A percentile compares a stretch with the other conserved stretches of the same genome.
Conservation (phyloP, 2,329 filamentous ascomycete species). For the Mariannaea sp. region DNA sequence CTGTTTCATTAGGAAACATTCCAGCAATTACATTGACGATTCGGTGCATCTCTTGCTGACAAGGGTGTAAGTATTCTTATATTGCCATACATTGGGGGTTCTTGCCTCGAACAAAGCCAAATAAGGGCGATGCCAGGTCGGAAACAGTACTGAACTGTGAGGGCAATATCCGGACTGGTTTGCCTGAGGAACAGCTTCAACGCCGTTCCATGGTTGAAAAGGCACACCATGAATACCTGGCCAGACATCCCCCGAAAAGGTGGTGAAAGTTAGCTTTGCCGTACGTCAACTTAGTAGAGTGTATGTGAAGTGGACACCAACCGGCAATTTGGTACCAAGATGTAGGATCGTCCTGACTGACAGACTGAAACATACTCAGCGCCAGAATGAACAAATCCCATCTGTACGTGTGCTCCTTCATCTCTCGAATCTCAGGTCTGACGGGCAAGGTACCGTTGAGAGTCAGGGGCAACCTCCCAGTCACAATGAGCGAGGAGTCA, state of each 20-base stretch:
- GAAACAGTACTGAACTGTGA: conserved; percentile 76
- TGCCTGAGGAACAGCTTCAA: conserved; percentile 55
- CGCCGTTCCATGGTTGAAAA: conserved; percentile 58
- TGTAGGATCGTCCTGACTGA: conserved; percentile 63
- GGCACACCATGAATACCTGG: conserved; percentile 82
- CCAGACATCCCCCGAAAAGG: background rate
- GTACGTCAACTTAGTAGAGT: background rate
- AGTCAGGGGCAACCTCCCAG: conserved; percentile 48
- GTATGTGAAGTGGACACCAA: conserved; percentile 44
- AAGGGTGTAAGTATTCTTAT: conserved; percentile 21
- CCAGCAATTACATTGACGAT: conserved; percentile 51
- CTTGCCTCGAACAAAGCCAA: conserved; percentile 63
- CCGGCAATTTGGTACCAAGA: conserved; percentile 83
- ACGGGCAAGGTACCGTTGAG: conserved; percentile 48
- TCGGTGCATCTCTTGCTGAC: conserved; percentile 45
- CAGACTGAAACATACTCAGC: conserved; percentile 72
- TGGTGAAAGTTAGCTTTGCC: conserved; percentile 13
- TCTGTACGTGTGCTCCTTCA: conserved; percentile 66
- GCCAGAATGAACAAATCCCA: conserved; percentile 81
- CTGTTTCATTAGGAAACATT: conserved; percentile 52
- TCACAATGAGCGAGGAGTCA: conserved; percentile 45
- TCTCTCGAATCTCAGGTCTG: conserved; percentile 70
- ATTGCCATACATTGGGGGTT: background rate
- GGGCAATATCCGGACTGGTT: conserved; percentile 73
- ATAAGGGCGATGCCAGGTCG: conserved; percentile 84